Percentiles rank a stretch among this genome's conserved stretches.
Evolutionary conservation across 129 eudicot species (phyloP).

Genomic region (Dittrichia graveolens): DNA sequence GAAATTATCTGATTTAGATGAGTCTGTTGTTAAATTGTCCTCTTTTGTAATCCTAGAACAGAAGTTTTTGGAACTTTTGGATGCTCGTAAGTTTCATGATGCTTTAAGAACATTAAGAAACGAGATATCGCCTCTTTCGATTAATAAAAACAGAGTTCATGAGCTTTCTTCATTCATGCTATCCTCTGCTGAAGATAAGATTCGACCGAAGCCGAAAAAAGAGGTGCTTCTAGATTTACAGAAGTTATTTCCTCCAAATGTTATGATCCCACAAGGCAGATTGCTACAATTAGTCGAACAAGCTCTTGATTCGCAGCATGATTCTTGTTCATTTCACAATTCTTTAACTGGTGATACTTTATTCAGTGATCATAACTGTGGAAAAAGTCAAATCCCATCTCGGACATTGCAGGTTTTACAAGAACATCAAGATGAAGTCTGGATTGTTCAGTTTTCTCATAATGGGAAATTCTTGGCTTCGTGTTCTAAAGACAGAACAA

Average conservation of each 20-base stretch:
- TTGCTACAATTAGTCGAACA: slow-evolving; percentile 73
- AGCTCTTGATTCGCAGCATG: slow-evolving; percentile 65
- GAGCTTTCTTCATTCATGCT: slow-evolving; percentile 52
- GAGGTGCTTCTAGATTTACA: slow-evolving; percentile 54
- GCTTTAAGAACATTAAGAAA: slow-evolving; percentile 64
- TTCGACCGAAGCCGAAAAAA: slow-evolving; percentile 37
- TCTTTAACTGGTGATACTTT: slow-evolving; percentile 50
- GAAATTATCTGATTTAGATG: slow-evolving; percentile 44
- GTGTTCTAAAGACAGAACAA: slow-evolving; percentile 43
- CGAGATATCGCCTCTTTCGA: slow-evolving; percentile 57
- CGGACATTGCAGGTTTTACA: slow-evolving; percentile 32
- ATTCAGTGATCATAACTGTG: slow-evolving; percentile 72
- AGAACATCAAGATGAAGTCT: slow-evolving; percentile 47
- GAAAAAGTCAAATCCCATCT: slow-evolving; percentile 62
- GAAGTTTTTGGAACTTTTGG: slow-evolving; percentile 64
- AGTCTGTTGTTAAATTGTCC: slow-evolving; percentile 41
- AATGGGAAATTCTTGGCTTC: slow-evolving; percentile 48
- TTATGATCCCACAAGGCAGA: slow-evolving; percentile 63
- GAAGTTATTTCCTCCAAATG: slow-evolving; percentile 63
- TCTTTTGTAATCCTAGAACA: slow-evolving; percentile 69
- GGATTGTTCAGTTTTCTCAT: slow-evolving; percentile 49
- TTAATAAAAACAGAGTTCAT: slow-evolving; percentile 36
- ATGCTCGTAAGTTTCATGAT: slow-evolving; percentile 41
- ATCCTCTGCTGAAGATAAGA: slow-evolving; percentile 19
- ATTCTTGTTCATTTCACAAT: slow-evolving; percentile 71